Base-by-base conservation (phyloP, 345 rosid genomes). In the Gossypium ekmanianum region DNA sequence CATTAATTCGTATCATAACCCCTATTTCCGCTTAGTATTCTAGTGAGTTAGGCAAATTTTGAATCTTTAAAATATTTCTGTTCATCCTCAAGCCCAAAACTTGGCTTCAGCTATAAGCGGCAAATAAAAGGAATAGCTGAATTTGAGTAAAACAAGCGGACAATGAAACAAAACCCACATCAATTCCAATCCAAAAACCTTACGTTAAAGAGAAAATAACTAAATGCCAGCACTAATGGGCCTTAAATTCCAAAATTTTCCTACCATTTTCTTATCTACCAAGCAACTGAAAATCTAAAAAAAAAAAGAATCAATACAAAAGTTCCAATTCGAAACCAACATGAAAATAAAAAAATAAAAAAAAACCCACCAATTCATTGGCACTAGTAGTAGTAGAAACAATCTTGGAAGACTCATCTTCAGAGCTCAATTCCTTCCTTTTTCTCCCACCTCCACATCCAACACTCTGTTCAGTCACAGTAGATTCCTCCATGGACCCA, bases 361-460 rank as follows among this genome's bases (percentile, higher is more conserved):
- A n/a, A 4, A 59, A 48, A 74, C 85, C 62, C 73, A 94, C 98
- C 94, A 92, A 85, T 79, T 89, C 92, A 85, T 83, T 85, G 77
- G 86, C 93, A 66, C 94, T 83, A 71, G 84, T 89, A 63, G 92
- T 89, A 62, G 97, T 86, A 79, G 98, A 90, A 74, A 90, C 94
- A 79, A 88, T 78, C 83, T 88, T 92, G 20, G 92, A 87, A 51
- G 90, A 79, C 29, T 86, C 97, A 75, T 88, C 95, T 76, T 90
- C 93, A 0, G 88, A 92, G 87, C 88, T 90, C 76, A 88, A 83
- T 80, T 84, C 90, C 79, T 82, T 80, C 80, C 90, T 78, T 89
- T 87, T 94, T 84, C 93, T 84, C 24, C 79, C 80, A 68, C 44
- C 72, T 67, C 88, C 88, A 71, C 87, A 80, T 39, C 88, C 88